Evolutionary conservation across 805 yeast species (phyloP).

Genomic region (Pichia paraexigua): DNA sequence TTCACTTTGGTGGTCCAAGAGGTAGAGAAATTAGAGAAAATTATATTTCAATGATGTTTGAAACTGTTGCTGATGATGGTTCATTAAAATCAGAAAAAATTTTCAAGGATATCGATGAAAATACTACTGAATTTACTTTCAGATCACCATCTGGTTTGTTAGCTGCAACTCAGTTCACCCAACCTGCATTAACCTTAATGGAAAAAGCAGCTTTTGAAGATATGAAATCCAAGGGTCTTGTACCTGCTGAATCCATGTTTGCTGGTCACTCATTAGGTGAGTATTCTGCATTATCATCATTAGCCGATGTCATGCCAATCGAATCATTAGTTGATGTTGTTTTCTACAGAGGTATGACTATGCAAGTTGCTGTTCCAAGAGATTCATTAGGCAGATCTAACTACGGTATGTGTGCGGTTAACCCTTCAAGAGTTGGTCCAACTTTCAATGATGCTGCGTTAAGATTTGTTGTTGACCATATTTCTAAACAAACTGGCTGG

Average conservation of each 20-base stretch:
- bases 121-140: slow-evolving; percentile 80
- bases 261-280: slow-evolving; percentile 99
- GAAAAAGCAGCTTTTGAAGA: slow-evolving; percentile 99
- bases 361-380: slow-evolving; percentile 99
- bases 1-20: slow-evolving; percentile 96
- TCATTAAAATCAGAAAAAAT: slow-evolving; percentile 84
- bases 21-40: slow-evolving; percentile 93
- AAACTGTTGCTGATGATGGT: slow-evolving; percentile 82
- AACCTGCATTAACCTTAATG: slow-evolving; percentile 98
- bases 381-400: slow-evolving; percentile 92
- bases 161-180: slow-evolving; percentile 98
- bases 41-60: slow-evolving; percentile 96
- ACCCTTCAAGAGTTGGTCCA: slow-evolving; percentile 85
- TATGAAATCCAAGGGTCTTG: slow-evolving; percentile 90
- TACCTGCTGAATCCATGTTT: slow-evolving; percentile 86
- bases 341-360: slow-evolving; percentile 99
- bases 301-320: slow-evolving; percentile 98
- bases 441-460: slow-evolving; percentile 91
- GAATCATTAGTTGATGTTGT: slow-evolving; percentile 96
- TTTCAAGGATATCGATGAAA: slow-evolving; percentile 81
- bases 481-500: slow-evolving; percentile 81
- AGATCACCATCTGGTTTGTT: slow-evolving; percentile 89
- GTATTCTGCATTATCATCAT: slow-evolving; percentile 93
- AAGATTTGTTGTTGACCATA: slow-evolving; percentile 87
- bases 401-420: slow-evolving; percentile 98